Evolutionary conservation across 1,284 basidiomycete species (phyloP).

Genomic region (Leccinum glutinopallens): DNA sequence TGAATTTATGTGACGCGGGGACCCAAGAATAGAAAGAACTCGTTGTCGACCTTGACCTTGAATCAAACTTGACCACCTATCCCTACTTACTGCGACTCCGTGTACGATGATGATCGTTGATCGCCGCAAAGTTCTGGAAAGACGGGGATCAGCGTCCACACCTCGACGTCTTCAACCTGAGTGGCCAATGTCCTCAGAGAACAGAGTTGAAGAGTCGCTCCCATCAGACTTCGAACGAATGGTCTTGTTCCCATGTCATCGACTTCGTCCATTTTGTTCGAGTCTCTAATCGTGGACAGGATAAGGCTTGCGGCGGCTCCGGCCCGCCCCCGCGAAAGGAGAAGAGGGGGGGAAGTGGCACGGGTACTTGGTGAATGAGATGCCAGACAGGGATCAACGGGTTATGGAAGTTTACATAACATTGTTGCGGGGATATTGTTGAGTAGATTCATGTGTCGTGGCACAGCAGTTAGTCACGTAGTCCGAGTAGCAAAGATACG

Average conservation of each 20-base stretch:
- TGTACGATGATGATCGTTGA: not conserved
- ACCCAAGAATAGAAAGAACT: not conserved
- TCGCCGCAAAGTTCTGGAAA: not conserved
- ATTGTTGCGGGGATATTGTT: no score
- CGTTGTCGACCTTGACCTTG: not conserved
- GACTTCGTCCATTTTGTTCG: not conserved
- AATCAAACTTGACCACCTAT: not conserved
- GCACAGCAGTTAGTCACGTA: no score
- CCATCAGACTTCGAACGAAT: not conserved
- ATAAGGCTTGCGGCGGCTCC: no score
- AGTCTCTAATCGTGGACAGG: conserved; percentile 3
- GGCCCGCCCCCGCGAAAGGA: conserved; percentile 35
- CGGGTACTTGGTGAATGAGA: no score
- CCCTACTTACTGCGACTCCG: not conserved
- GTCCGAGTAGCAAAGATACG: no score
- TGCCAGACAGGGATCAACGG: no score
- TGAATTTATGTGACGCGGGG: no score
- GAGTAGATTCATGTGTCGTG: no score
- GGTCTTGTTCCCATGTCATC: not conserved
- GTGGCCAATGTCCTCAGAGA: not conserved
- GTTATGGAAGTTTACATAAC: no score
- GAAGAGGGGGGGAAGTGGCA: no score
- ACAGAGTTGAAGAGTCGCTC: not conserved
- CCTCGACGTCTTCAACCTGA: not conserved
- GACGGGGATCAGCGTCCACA: not conserved